These are phyloP conservation scores for Cystoisospora suis DNA, from an alignment of 169 alveolate genomes.

Conservation along the genomic window DNA sequence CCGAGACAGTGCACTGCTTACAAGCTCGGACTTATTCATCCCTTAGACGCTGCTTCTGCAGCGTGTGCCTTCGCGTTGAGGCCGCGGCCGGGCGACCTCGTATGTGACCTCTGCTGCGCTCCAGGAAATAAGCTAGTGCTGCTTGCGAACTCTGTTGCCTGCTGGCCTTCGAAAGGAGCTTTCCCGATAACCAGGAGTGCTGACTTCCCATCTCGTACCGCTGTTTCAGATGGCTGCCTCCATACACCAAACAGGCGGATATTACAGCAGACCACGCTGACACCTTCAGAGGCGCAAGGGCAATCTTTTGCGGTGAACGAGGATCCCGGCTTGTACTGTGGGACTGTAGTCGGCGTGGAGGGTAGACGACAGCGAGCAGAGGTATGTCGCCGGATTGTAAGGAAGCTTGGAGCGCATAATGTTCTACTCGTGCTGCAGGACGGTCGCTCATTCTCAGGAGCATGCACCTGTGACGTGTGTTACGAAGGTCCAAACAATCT, in stretches of 20 bases:
- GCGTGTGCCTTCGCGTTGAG: slow-evolving; percentile 49
- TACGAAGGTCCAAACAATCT: background rate
- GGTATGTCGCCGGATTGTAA: slow-evolving; percentile 43
- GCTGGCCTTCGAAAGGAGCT: too few relatives aligned
- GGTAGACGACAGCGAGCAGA: slow-evolving; percentile 20
- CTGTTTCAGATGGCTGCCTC: too few relatives aligned
- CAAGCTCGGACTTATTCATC: slow-evolving; percentile 45
- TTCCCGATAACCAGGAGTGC: too few relatives aligned
- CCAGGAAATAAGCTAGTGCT: slow-evolving; percentile 59
- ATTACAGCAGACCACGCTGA: too few relatives aligned
- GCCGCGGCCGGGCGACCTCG: slow-evolving; percentile 24
- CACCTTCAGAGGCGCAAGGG: too few relatives aligned
- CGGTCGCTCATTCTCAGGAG: slow-evolving; percentile 30
- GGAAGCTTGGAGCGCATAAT: slow-evolving; percentile 42
- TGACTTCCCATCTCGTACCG: too few relatives aligned
- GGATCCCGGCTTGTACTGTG: too few relatives aligned
- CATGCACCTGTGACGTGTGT: slow-evolving; percentile 3
- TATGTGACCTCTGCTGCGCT: slow-evolving; percentile 63
- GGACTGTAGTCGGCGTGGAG: slow-evolving; percentile 62
- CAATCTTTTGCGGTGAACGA: too few relatives aligned
- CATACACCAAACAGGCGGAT: too few relatives aligned
- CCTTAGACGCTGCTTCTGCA: slow-evolving; percentile 60
- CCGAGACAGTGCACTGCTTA: slow-evolving; percentile 28
- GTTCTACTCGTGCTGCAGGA: slow-evolving; percentile 50
- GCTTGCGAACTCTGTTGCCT: slow-evolving; percentile 34